Evolutionary conservation across 83 land plant genomes (phyloP).

Genomic region (Larix sibirica): DNA sequence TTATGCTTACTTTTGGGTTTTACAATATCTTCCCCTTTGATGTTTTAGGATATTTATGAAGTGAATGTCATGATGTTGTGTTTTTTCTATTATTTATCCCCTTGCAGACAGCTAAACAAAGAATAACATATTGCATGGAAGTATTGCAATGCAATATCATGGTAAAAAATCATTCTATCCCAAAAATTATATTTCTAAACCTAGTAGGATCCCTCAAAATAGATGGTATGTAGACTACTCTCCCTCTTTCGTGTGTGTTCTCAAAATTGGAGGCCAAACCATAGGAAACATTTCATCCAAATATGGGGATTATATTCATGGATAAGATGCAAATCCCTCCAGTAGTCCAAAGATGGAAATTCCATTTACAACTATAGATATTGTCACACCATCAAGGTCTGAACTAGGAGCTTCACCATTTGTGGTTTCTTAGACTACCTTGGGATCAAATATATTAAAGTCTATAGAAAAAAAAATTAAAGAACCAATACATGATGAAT

Average conservation of each 20-base stretch:
- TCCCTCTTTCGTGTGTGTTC: background rate
- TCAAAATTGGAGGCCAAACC: conserved; percentile 11
- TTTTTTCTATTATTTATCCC: background rate
- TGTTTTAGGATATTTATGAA: background rate
- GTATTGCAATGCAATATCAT: conserved; percentile 81
- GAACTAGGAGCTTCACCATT: conserved; percentile 64
- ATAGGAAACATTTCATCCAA: conserved; percentile 6
- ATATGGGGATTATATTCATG: conserved; percentile 9
- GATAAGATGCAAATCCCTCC: conserved; percentile 53
- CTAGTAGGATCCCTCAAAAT: conserved; percentile 31
- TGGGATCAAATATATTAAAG: conserved; percentile 7
- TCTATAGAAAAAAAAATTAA: conserved; percentile 22
- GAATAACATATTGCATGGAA: conserved; percentile 72
- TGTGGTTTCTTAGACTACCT: background rate
- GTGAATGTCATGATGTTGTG: background rate
- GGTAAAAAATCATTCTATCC: conserved; percentile 59
- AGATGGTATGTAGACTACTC: conserved; percentile 19
- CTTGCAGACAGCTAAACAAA: conserved; percentile 49
- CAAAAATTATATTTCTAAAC: conserved; percentile 67
- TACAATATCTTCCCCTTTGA: background rate
- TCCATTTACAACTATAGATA: conserved; percentile 52
- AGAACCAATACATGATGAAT: conserved; percentile 10
- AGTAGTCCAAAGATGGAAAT: conserved; percentile 67
- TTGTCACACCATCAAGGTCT: conserved; percentile 70
- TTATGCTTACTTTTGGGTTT: background rate